These are phyloP conservation scores for Cystobasidium tubakii DNA, from an alignment of 768 basidiomycete genomes.

Conservation along the genomic window DNA sequence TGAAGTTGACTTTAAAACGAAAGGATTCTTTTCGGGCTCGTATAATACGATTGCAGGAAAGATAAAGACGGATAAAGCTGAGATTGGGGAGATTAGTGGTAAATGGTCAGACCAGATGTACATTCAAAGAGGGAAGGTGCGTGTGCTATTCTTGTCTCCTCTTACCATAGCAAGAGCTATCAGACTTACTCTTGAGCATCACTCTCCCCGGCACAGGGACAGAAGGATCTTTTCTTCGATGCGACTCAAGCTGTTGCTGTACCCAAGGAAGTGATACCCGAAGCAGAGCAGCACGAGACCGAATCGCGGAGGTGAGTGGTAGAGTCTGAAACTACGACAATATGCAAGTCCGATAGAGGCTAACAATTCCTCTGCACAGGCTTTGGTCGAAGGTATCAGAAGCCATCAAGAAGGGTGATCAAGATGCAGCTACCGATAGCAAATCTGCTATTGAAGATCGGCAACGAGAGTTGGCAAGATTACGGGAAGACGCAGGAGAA, in stretches of 20 bases:
- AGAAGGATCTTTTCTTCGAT: constrained; percentile 77
- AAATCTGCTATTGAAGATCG: constrained; percentile 86
- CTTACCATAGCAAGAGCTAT: neutral
- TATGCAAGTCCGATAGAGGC: no score
- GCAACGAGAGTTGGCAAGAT: constrained; percentile 72
- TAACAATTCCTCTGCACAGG: constrained; percentile 50
- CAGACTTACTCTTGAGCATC: neutral
- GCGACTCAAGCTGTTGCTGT: constrained; percentile 66
- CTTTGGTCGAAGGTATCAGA: constrained; percentile 77
- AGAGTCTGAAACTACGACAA: neutral
- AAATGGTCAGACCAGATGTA: constrained; percentile 90
- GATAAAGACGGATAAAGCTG: constrained; percentile 60
- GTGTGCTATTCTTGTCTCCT: constrained; percentile 37
- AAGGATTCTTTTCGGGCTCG: constrained; percentile 96
- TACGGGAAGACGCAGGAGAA: constrained; percentile 67
- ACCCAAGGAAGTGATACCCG: constrained; percentile 76
- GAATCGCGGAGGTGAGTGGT: constrained; percentile 71
- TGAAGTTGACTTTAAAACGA: constrained; percentile 95
- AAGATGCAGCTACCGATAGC: constrained; percentile 86
- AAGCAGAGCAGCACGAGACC: constrained; percentile 78
- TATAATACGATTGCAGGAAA: constrained; percentile 80
- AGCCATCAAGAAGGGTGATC: constrained; percentile 79
- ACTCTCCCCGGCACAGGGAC: constrained; percentile 52
- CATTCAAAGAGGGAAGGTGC: constrained; percentile 64
- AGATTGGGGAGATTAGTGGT: constrained; percentile 79